These are phyloP conservation scores for Mortierella alpina DNA, from an alignment of 192 early-diverging fungal species.

Conservation along the genomic window DNA sequence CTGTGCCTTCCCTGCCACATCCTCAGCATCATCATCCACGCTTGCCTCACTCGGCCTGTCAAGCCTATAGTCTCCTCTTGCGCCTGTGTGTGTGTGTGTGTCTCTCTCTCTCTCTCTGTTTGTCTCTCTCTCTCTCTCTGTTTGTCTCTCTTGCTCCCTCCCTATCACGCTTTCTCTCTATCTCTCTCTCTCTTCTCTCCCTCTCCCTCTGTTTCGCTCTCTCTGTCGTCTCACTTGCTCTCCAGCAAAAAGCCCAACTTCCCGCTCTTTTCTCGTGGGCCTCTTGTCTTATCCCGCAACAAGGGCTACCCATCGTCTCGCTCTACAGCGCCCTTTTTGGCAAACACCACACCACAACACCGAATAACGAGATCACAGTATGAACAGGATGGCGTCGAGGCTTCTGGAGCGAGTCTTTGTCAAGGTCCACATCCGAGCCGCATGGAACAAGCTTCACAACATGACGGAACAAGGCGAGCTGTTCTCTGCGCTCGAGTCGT, in stretches of 20 bases:
- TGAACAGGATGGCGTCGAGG: conserved; percentile 45
- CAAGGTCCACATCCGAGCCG: conserved; percentile 54
- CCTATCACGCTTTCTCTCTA: neutral
- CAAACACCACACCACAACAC: neutral
- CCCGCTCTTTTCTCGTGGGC: neutral
- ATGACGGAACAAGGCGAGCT: conserved; percentile 59
- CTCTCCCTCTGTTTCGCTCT: neutral
- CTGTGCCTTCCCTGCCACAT: conserved; percentile 1
- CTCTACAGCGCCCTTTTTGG: neutral
- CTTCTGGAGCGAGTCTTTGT: conserved; percentile 51
- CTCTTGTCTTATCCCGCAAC: neutral
- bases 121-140: neutral
- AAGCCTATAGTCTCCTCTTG: neutral
- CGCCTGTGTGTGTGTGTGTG: neutral
- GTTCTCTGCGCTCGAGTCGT: conserved; percentile 55
- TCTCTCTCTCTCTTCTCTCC: neutral
- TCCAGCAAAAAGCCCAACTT: neutral
- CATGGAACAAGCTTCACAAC: conserved; percentile 60
- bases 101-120: neutral
- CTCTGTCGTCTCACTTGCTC: neutral
- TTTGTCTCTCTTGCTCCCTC: neutral
- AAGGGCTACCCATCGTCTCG: too few species aligned
- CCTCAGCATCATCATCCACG: neutral
- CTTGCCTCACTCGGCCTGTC: neutral
- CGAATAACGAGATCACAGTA: neutral